Evolutionary conservation across 1,284 basidiomycete species (phyloP), one percentile per base, ranked within the genome.

Genomic region (Paramarasmius palmivorus): DNA sequence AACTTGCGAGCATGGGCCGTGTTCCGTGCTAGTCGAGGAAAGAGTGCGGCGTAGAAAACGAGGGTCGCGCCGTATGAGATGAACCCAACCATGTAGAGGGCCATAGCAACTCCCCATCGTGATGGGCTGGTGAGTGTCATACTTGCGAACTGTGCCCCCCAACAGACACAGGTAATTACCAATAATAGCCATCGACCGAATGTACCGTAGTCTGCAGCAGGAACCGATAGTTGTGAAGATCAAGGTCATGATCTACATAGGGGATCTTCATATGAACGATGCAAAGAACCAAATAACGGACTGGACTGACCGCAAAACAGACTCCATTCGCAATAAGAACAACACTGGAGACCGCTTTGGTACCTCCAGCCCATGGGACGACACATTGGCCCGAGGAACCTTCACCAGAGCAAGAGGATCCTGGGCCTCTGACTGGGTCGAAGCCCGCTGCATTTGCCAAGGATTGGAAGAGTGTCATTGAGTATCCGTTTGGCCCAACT

Each of bases 211-310:
- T 93, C 91, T 0, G 88, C 90, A 0, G 86, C 83, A 14, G n/a
- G 88, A 90, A 17, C 90, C 90, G 45, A 94, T 85, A 0, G 88
- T 87, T 1, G 91, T 90, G 72, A 93, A 92, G 40, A 93, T 83
- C 20, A 78, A 59, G 0, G 89, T 89, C 88, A 91, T 90, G 35
- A 88, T 72, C 83, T 85, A 50, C 10, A 17, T 10, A n/a, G 15
- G n/a, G 2, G 20, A 35, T 2, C 15, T 19, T 9, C 2, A 19
- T 37, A 8, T 14, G 15, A 25, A 14, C 20, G 37, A 19, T 22
- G 7, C 19, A 20, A 15, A 8, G 12, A 17, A 4, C 20, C 4
- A 17, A 20, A 20, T n/a, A 6, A 59, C 55, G 14, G 56, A 41
- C 46, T 2, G 56, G 12, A 75, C 81, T 42, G 60, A 86, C 80